Conservation (phyloP, 192 early-diverging fungal genomes). For the Podila epicladia region DNA sequence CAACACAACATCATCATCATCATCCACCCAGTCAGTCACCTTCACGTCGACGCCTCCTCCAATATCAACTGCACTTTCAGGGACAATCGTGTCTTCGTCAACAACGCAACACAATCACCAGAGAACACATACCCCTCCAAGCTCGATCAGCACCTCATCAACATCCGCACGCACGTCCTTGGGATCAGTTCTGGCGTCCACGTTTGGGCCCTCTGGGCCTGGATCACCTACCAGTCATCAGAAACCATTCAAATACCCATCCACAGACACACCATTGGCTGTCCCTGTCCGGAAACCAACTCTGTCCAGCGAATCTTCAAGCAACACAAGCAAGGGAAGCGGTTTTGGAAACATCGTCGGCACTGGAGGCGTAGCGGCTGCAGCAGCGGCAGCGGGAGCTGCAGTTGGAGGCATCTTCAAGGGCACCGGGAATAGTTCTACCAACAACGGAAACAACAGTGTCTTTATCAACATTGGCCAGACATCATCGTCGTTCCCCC, state of each 20-base stretch:
- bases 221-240: background rate
- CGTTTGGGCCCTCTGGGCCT: constrained; percentile 17
- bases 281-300: background rate
- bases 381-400: background rate
- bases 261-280: background rate
- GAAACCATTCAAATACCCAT: constrained; percentile 28
- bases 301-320: background rate
- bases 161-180: constrained; percentile 12
- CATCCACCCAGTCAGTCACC: constrained; percentile 7
- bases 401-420: background rate
- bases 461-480: constrained; percentile 48
- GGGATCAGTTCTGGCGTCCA: constrained; percentile 21
- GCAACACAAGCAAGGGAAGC: background rate
- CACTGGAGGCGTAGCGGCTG: background rate
- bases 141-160: background rate
- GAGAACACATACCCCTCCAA: constrained; percentile 7
- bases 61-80: background rate
- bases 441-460: constrained; percentile 14
- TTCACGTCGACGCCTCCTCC: background rate
- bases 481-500: constrained; percentile 30
- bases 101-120: background rate
- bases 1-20: constrained; percentile 10
- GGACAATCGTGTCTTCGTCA: background rate
- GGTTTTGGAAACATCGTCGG: too few relatives aligned
- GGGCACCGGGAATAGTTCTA: background rate